phyloP scores from a whole-genome alignment of 2,329 filamentous ascomycete species.

The Parasarocladium wereldwijsianum region DNA sequence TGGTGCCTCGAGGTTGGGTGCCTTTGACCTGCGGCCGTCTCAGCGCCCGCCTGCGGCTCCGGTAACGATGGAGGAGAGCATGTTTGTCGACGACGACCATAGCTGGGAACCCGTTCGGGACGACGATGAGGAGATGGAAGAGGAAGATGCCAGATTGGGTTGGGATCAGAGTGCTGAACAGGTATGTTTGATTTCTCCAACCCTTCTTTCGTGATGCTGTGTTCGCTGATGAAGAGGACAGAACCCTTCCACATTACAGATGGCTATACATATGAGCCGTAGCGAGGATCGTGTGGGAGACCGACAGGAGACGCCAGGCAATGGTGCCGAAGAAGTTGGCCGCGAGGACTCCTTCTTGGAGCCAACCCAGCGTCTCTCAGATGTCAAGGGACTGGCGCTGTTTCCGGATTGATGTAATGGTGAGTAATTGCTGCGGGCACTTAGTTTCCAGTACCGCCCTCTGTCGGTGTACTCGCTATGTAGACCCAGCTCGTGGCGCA shows the following conservation, averaged over 20 bases:
- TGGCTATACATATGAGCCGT: slow-evolving; percentile 29
- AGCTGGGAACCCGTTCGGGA: slow-evolving; percentile 55
- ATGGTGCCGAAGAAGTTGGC: slow-evolving; percentile 11
- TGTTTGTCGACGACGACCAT: slow-evolving; percentile 61
- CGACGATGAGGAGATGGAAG: slow-evolving; percentile 47
- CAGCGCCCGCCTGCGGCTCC: slow-evolving; percentile 24
- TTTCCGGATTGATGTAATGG: slow-evolving; percentile 21
- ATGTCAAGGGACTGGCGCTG: slow-evolving; percentile 37
- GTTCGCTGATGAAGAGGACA: slow-evolving; percentile 17
- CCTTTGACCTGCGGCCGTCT: slow-evolving; percentile 34
- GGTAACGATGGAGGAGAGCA: slow-evolving; percentile 46
- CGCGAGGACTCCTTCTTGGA: slow-evolving; percentile 30
- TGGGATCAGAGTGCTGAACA: slow-evolving; percentile 59
- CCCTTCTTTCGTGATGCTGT: not conserved
- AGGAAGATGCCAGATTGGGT: slow-evolving; percentile 47
- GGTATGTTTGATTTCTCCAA: slow-evolving; percentile 24
- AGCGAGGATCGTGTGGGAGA: too few relatives aligned
- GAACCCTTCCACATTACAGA: slow-evolving; percentile 27
- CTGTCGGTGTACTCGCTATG: slow-evolving; percentile 15
- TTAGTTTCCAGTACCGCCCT: slow-evolving; percentile 9
- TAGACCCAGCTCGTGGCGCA: slow-evolving; percentile 81
- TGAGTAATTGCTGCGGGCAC: slow-evolving; percentile 4
- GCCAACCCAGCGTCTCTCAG: slow-evolving; percentile 60
- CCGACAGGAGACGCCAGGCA: slow-evolving; percentile 8
- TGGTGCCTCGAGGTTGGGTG: slow-evolving; percentile 18